Percentiles rank a stretch among this genome's conserved stretches.
Conservation (phyloP, 495 filamentous ascomycete species). For the Tuber umbilicatum region DNA sequence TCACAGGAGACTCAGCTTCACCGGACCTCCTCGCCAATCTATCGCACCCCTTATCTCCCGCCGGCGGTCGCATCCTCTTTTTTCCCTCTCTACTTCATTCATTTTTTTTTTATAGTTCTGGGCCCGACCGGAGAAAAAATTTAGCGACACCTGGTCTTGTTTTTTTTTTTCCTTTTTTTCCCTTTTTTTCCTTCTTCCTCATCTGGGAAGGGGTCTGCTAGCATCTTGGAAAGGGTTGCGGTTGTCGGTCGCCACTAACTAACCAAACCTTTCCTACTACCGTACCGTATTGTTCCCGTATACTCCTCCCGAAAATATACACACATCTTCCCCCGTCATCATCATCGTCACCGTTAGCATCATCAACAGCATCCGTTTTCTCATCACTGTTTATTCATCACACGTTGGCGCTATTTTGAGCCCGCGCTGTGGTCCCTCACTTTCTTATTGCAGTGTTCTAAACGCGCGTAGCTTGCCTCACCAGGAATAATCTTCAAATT, state of each 20-base stretch:
- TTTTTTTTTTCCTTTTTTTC: background rate
- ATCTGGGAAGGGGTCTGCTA: background rate
- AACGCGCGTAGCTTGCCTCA: conserved; percentile 36
- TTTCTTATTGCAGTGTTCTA: conserved; percentile 26
- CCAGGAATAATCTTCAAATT: conserved; percentile 30
- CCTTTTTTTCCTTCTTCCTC: background rate
- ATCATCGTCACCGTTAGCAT: conserved; percentile 30
- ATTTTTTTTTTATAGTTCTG: background rate
- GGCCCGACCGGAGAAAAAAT: background rate
- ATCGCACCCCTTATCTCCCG: background rate
- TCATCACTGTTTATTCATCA: conserved; percentile 29
- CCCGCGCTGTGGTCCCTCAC: conserved; percentile 11
- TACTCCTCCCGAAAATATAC: conserved; percentile 22
- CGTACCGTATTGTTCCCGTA: conserved; percentile 15
- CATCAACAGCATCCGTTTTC: conserved; percentile 21
- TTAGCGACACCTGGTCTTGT: background rate
- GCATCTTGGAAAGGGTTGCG: background rate
- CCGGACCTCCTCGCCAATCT: background rate
- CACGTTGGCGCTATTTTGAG: conserved; percentile 19
- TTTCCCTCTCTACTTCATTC: background rate
- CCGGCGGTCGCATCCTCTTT: background rate
- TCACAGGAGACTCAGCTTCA: background rate
- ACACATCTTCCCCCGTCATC: conserved; percentile 22
- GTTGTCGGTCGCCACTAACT: conserved; percentile 5
- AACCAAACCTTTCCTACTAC: conserved; percentile 7